Evolutionary conservation across 2,329 filamentous ascomycete genomes (phyloP).

Genomic region (Alternaria novae-zelandiae): DNA sequence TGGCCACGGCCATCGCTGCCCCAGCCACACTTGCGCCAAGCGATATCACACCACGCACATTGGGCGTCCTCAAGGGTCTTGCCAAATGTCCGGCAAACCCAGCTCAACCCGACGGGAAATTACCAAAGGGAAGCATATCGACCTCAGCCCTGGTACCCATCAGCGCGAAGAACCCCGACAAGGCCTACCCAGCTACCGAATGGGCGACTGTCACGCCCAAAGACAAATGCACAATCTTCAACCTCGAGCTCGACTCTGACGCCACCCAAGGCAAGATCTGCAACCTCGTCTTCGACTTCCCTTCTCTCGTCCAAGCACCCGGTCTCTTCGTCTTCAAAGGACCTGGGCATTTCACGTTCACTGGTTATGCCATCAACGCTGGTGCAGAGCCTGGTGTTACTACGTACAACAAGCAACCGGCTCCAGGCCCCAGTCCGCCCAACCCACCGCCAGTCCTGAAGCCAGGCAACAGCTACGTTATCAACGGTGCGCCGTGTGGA

Average conservation of each 20-base stretch:
- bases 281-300: slow-evolving; percentile 40
- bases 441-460: slow-evolving; percentile 23
- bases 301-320: slow-evolving; percentile 17
- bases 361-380: slow-evolving; percentile 27
- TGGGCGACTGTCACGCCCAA: slow-evolving; percentile 32
- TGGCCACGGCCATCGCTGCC: slow-evolving; percentile 46
- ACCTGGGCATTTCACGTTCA: slow-evolving; percentile 32
- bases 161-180: slow-evolving; percentile 24
- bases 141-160: slow-evolving; percentile 31
- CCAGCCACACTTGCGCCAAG: slow-evolving; percentile 38
- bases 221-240: slow-evolving; percentile 42
- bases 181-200: slow-evolving; percentile 20
- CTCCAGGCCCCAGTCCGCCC: slow-evolving; percentile 22
- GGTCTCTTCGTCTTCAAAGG: slow-evolving; percentile 38
- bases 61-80: slow-evolving; percentile 22
- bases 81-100: slow-evolving; percentile 22
- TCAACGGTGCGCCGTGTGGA: slow-evolving; percentile 30
- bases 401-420: slow-evolving; percentile 34
- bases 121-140: slow-evolving; percentile 27
- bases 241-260: slow-evolving; percentile 29
- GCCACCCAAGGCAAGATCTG: slow-evolving; percentile 35
- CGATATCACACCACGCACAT: neutral
- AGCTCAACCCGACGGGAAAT: slow-evolving; percentile 27
- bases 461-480: slow-evolving; percentile 32
- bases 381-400: slow-evolving; percentile 25